Percentiles rank a stretch among this genome's conserved stretches.
Conservation (phyloP, 2,329 filamentous ascomycete species). For the Dendrostoma leiphaemia region DNA sequence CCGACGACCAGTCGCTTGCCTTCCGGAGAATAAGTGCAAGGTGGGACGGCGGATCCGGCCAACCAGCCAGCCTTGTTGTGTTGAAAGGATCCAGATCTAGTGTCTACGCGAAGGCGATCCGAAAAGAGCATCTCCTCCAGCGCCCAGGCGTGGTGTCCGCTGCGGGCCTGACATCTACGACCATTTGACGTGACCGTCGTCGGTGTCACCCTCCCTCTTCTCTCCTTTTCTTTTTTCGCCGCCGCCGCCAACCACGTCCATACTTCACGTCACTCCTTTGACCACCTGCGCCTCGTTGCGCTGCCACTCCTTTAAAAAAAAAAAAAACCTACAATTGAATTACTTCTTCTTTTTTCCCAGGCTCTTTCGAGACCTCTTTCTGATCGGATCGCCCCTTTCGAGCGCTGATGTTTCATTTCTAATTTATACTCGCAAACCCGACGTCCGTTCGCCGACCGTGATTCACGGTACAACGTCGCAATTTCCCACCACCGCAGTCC, state of each 20-base stretch:
- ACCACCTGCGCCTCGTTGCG: conserved; percentile 3
- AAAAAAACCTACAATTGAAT: background rate
- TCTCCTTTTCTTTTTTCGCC: background rate
- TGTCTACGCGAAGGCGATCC: background rate
- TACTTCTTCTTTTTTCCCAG: background rate
- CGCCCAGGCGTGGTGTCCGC: too few relatives aligned
- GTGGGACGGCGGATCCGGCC: conserved; percentile 4
- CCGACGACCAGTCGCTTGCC: background rate
- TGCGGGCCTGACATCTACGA: background rate
- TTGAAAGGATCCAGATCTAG: background rate
- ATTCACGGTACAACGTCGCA: conserved; percentile 7
- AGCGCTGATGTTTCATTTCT: background rate
- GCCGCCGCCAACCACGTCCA: background rate
- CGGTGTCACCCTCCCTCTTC: background rate
- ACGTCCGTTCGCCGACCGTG: background rate
- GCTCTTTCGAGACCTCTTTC: background rate
- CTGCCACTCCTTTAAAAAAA: conserved; percentile 6
- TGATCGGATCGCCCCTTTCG: background rate
- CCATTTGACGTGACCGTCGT: background rate
- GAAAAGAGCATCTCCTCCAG: background rate
- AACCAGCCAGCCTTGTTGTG: conserved; percentile 4
- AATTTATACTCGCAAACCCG: background rate
- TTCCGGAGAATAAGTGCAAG: background rate
- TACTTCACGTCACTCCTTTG: conserved; percentile 4
- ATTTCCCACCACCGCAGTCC: conserved; percentile 1